A percentile compares a stretch with the other conserved stretches of the same genome.
These are phyloP conservation scores for Cladophialophora chaetospira DNA, from an alignment of 2,329 filamentous ascomycete genomes.

Conservation along the genomic window DNA sequence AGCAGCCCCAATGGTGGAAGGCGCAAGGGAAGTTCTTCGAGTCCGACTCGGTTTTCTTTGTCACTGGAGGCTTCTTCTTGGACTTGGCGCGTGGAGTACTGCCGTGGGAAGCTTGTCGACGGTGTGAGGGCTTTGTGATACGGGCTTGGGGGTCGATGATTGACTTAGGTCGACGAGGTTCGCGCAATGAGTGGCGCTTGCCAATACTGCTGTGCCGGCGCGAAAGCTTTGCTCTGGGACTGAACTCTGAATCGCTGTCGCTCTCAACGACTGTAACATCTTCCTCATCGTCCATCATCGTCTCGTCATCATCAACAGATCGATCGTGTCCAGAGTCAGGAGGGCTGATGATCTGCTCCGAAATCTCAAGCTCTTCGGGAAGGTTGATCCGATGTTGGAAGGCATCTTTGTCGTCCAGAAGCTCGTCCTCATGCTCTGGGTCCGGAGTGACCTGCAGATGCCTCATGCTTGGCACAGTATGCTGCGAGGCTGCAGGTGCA, in stretches of 20 bases:
- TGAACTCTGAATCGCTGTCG: constrained; percentile 28
- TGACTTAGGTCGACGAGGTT: constrained; percentile 7
- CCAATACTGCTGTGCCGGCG: constrained; percentile 2
- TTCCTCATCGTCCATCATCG: constrained; percentile 18
- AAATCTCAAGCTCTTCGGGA: constrained; percentile 29
- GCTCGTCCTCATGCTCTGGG: constrained; percentile 19
- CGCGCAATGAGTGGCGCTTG: constrained; percentile 8
- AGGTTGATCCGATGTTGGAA: constrained; percentile 18
- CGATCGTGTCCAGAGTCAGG: constrained; percentile 21
- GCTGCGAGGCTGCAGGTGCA: background rate
- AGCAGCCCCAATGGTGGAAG: constrained; percentile 76
- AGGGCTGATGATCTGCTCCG: constrained; percentile 20
- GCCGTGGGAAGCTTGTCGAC: background rate
- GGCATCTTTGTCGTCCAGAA: constrained; percentile 15
- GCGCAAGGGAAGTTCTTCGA: constrained; percentile 68
- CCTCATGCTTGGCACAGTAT: constrained; percentile 24
- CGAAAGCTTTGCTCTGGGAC: background rate
- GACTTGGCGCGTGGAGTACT: constrained; percentile 10
- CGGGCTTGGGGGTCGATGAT: constrained; percentile 10
- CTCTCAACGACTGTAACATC: constrained; percentile 3
- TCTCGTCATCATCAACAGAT: constrained; percentile 16
- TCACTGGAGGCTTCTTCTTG: constrained; percentile 17
- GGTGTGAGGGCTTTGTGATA: constrained; percentile 17
- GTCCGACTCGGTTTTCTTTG: constrained; percentile 3
- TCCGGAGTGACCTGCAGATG: constrained; percentile 29